These are phyloP conservation scores for Fragaria ananassa DNA, from an alignment of 306 rosid species.

Conservation along the genomic window DNA sequence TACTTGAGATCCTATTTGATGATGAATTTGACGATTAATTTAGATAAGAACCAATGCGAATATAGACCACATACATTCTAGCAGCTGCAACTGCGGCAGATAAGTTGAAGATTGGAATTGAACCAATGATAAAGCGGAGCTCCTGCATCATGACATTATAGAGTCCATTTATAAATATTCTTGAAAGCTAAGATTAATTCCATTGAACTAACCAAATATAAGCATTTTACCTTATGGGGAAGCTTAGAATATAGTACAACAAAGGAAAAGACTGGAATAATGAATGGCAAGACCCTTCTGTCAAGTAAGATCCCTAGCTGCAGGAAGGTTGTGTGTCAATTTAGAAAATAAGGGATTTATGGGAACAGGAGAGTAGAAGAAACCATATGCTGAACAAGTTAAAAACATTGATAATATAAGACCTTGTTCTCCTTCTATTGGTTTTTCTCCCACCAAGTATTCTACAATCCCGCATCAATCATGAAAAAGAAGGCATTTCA, in stretches of 20 bases:
- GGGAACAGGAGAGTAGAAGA: not conserved
- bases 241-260: constrained; percentile 86
- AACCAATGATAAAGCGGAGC: constrained; percentile 81
- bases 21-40: constrained; percentile 8
- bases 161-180: constrained; percentile 1
- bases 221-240: constrained; percentile 82
- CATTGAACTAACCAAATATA: not conserved
- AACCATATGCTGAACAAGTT: not conserved
- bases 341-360: constrained; percentile 8
- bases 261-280: constrained; percentile 71
- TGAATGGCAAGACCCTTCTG: constrained; percentile 57
- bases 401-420: not conserved
- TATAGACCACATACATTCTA: constrained; percentile 62
- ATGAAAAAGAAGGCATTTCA: not conserved
- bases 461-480: not conserved
- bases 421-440: not conserved
- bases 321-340: constrained; percentile 35
- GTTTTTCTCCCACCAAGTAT: not conserved
- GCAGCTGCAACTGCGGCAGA: constrained; percentile 82
- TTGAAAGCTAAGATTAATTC: constrained; percentile 11
- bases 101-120: constrained; percentile 86
- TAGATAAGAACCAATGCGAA: constrained; percentile 4
- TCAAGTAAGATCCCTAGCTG: constrained; percentile 83
- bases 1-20: constrained; percentile 3
- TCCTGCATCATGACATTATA: constrained; percentile 61